Conservation (phyloP, 495 filamentous ascomycete genomes). For the Penicillium daleae region DNA sequence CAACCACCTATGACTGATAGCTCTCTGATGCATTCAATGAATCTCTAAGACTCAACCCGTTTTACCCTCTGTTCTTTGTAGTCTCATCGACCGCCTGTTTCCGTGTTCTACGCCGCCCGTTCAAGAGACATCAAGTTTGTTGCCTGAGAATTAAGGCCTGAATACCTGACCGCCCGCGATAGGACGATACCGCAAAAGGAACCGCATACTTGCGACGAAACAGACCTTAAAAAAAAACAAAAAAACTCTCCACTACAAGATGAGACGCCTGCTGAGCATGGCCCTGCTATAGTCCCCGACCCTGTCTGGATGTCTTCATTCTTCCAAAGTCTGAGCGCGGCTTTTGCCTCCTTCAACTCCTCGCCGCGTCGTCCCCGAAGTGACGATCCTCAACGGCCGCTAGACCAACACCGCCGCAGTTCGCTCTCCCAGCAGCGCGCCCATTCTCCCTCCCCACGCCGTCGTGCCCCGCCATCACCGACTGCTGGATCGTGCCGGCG, state of each 20-base stretch:
- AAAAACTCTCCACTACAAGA: conserved; percentile 14
- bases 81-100: background rate
- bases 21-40: conserved; percentile 8
- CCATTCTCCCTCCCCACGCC: conserved; percentile 13
- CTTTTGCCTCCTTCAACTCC: conserved; percentile 6
- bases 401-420: conserved; percentile 5
- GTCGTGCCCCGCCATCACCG: conserved; percentile 10
- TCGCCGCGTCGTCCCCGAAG: conserved; percentile 20
- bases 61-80: background rate
- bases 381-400: conserved; percentile 24
- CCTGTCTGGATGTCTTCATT: conserved; percentile 17
- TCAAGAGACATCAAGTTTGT: background rate
- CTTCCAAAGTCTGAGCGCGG: background rate
- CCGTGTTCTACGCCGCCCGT: background rate
- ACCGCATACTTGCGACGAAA: conserved; percentile 7
- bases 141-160: conserved; percentile 15
- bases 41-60: background rate
- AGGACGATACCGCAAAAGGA: conserved; percentile 27
- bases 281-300: conserved; percentile 13
- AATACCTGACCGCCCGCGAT: conserved; percentile 36
- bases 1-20: conserved; percentile 10
- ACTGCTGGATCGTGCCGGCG: conserved; percentile 1
- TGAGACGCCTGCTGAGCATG: conserved; percentile 21
- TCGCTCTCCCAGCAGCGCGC: background rate
- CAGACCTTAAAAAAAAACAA: no score